Base-by-base conservation (phyloP, 177 flowering plant genomes). In the Tripterygium wilfordii region DNA sequence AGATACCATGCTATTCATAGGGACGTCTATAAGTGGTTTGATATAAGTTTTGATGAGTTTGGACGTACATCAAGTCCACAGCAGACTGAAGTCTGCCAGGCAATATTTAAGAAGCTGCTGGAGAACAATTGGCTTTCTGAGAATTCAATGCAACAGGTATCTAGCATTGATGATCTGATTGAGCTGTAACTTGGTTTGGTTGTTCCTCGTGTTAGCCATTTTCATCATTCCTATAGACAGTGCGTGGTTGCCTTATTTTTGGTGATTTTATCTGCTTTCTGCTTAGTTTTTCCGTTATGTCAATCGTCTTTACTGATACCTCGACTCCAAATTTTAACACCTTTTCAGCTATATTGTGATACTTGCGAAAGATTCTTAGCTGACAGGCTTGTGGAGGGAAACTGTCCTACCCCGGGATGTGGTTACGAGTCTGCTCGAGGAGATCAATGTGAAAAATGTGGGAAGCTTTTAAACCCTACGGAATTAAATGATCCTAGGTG, bases 361-460 rank as follows among this genome's bases (percentile, higher is more conserved):
- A 77, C 73, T 25, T 92, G 98, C 66, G 7, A 71, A 43, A 76
- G 72, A 45, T 92, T 86, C 70, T 72, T 92, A 55, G 96, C 98
- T 29, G 98, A 92, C 45, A 75, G 96, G 20, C 80, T 86, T 43
- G 98, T 88, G 53, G 98, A 92, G 67, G 96, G 98, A 24, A 60
- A 45, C 47, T 92, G 98, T 59, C 98, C 98, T 8, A 67, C 72
- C 32, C 66, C 37, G 54, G 78, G 64, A 33, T 92, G 98, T 57
- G 63, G 69, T 54, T 78, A 92, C 65, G 87, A 80, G 2, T 82
- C 95, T 70, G 98, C 98, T 19, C 68, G 95, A 47, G 98, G 98
- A 8, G 98, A 92, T 67, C 96, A 92, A 49, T 92, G 98, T 64
- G 96, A 88, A 58, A 82, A 82, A 3, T 92, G 98, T 55, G 84